Percentiles rank a stretch among this genome's conserved stretches.
Conservation (phyloP, 176 grass and related monocot species). For the Carex parvula region DNA sequence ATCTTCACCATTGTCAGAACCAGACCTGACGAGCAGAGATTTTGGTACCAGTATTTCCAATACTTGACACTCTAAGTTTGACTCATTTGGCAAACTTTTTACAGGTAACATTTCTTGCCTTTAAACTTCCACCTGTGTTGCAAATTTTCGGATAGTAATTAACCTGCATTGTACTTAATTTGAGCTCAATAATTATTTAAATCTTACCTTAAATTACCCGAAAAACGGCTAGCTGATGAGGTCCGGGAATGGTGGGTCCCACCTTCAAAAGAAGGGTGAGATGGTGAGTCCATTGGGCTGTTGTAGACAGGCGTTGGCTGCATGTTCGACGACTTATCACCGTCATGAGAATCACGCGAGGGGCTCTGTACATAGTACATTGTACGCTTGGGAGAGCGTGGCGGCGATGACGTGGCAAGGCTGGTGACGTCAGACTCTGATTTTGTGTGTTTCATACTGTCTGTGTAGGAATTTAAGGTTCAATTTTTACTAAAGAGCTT, state of each 20-base stretch:
- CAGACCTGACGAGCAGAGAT: not conserved
- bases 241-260: slow-evolving; percentile 59
- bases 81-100: not conserved
- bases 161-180: not conserved
- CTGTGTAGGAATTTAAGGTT: not conserved
- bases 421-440: slow-evolving; percentile 91
- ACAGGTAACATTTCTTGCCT: not conserved
- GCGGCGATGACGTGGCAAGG: slow-evolving; percentile 54
- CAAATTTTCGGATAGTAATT: not conserved
- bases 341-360: slow-evolving; percentile 75
- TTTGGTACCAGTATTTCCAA: not conserved
- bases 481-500: not conserved
- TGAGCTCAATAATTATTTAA: not conserved
- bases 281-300: slow-evolving; percentile 82
- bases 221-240: slow-evolving; percentile 79
- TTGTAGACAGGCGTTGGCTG: slow-evolving; percentile 76
- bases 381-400: slow-evolving; percentile 54
- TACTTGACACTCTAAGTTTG: not conserved
- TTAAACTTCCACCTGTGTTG: not conserved
- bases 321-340: slow-evolving; percentile 73
- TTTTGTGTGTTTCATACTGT: slow-evolving; percentile 60
- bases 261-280: slow-evolving; percentile 55
- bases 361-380: slow-evolving; percentile 94
- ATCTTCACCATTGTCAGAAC: not conserved
- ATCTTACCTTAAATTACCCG: slow-evolving; percentile 50